Evolutionary conservation across 208 protist genomes (phyloP), one percentile per base, ranked within the genome.

Genomic region (Acanthamoeba sp.): DNA sequence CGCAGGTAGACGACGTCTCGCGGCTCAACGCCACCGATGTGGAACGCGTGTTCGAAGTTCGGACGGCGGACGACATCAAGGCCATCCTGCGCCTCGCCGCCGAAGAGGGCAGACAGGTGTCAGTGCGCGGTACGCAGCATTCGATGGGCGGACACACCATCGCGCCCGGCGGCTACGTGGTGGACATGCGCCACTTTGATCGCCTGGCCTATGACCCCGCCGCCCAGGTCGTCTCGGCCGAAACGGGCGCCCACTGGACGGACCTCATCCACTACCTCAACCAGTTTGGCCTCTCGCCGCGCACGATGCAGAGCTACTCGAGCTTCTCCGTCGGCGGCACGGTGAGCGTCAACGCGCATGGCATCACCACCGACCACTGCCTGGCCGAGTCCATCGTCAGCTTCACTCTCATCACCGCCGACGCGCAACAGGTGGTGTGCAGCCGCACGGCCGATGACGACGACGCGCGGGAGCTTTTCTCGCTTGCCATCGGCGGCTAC

Each of bases 301-400:
- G 80, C 12, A 97, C 95, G 27, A 95, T 97, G 94, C 96, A 97
- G 55, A 95, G 78, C 22, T 97, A 97, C 71, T 96, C 55, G 29
- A 91, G 62, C 52, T 97, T 97, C 71, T 95, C 89, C 4, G 92
- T 97, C 10, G 95, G 96, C 57, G 96, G 95, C 55, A 96, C 95
- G 10, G n/a, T 97, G 6, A 57, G 27, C 29, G 95, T 96, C 32
- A 96, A 97, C 82, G 95, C 90, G 5, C 96, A 97, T 71, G 96
- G 96, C 36, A 97, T 97, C 91, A 97, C 96, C 7, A 96, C 95
- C 5, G 96, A 97, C 66, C 24, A 94, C 55, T 42, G 32, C 57
- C 34, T 97, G 10, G 88, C 45, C 40, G 91, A 97, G 78, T 93
- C 76, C 48, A 71, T 97, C 36, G 52, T 94, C 3, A 64, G 62